phyloP scores from a whole-genome alignment of 305 asterid genomes.

The Ajuga reptans region DNA sequence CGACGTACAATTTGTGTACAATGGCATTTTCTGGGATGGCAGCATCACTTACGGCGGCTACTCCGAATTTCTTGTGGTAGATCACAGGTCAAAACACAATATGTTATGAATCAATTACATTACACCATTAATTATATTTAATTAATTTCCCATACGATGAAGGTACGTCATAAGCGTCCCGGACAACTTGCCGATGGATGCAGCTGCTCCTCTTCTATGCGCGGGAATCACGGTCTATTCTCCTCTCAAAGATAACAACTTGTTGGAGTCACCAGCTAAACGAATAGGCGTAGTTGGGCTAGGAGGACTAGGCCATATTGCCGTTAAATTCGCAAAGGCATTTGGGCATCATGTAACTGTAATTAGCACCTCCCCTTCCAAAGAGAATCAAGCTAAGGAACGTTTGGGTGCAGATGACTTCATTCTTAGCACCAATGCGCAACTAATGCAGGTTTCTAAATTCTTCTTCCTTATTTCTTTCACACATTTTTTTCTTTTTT shows the following conservation, averaged over 20 bases:
- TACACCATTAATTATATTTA: conserved; percentile 45
- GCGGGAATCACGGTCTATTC: conserved; percentile 66
- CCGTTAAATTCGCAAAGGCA: conserved; percentile 70
- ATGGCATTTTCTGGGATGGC: conserved; percentile 90
- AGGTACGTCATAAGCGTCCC: conserved; percentile 74
- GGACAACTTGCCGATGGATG: conserved; percentile 63
- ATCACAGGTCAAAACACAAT: conserved; percentile 42
- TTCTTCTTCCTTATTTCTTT: not conserved
- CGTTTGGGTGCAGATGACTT: conserved; percentile 67
- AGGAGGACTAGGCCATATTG: conserved; percentile 83
- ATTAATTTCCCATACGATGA: not conserved
- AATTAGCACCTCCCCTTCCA: conserved; percentile 77
- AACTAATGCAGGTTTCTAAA: conserved; percentile 57
- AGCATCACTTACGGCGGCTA: conserved; percentile 87
- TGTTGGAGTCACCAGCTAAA: conserved; percentile 41
- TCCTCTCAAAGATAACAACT: conserved; percentile 58
- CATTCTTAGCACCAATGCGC: conserved; percentile 43
- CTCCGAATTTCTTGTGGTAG: conserved; percentile 61
- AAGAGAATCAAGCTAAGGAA: conserved; percentile 61
- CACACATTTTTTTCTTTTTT: not conserved
- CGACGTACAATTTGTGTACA: conserved; percentile 53
- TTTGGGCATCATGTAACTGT: conserved; percentile 70
- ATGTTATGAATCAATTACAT: too few species aligned
- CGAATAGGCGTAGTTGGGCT: conserved; percentile 63
- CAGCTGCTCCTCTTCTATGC: conserved; percentile 73